A percentile compares a stretch with the other conserved stretches of the same genome.
Evolutionary conservation across 2,329 filamentous ascomycete species (phyloP).

Genomic region (Clarireedia sp.): DNA sequence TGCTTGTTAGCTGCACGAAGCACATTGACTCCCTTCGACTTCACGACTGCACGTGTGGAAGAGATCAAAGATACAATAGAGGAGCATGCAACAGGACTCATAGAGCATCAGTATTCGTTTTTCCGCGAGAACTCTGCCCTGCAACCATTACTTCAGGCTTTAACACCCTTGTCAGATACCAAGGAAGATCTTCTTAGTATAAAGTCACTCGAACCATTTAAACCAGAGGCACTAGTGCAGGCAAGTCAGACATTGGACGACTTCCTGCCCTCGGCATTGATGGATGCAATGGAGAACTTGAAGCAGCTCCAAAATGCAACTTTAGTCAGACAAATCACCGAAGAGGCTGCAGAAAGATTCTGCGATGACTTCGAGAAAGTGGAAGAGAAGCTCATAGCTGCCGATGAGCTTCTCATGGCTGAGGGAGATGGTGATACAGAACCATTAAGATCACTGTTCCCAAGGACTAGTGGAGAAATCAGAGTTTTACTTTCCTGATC

Average conservation of each 20-base stretch:
- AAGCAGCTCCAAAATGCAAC: slow-evolving; percentile 64
- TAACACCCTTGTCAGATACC: slow-evolving; percentile 33
- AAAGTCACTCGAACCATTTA: slow-evolving; percentile 51
- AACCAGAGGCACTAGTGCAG: slow-evolving; percentile 50
- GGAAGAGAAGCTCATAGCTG: slow-evolving; percentile 51
- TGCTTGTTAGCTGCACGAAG: slow-evolving; percentile 54
- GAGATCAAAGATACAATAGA: slow-evolving; percentile 51
- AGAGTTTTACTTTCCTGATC: slow-evolving; percentile 29
- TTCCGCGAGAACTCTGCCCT: slow-evolving; percentile 71
- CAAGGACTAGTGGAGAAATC: slow-evolving; percentile 30
- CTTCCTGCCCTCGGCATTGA: slow-evolving; percentile 85
- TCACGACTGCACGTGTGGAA: slow-evolving; percentile 48
- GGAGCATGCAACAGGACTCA: slow-evolving; percentile 48
- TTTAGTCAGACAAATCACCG: slow-evolving; percentile 68
- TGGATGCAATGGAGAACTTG: slow-evolving; percentile 82
- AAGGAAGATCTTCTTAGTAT: slow-evolving; percentile 51
- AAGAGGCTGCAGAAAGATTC: slow-evolving; percentile 75
- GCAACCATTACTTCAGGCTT: slow-evolving; percentile 49
- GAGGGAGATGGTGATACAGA: slow-evolving; percentile 22
- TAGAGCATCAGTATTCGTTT: slow-evolving; percentile 62
- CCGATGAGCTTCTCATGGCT: slow-evolving; percentile 41
- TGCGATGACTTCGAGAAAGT: slow-evolving; percentile 74
- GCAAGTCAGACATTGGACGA: slow-evolving; percentile 76
- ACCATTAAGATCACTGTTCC: slow-evolving; percentile 26
- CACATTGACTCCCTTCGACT: slow-evolving; percentile 52